phyloP scores from a whole-genome alignment of 2,329 filamentous ascomycete genomes.

The Bipolaris zeicola region DNA sequence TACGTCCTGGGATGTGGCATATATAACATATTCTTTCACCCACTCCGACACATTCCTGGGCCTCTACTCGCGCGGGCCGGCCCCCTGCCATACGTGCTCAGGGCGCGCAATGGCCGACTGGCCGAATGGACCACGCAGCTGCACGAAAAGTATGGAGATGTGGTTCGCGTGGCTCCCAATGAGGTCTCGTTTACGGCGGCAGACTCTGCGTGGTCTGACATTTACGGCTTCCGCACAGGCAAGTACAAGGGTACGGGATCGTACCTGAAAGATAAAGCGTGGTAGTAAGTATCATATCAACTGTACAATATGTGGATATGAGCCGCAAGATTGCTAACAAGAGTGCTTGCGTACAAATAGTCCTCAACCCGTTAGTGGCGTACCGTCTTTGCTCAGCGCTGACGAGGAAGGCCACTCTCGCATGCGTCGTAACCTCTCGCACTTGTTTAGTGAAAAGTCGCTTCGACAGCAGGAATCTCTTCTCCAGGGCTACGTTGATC shows the following conservation, averaged over 20 bases:
- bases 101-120: slow-evolving; percentile 35
- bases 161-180: slow-evolving; percentile 50
- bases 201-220: slow-evolving; percentile 53
- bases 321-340: too few species aligned
- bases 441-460: slow-evolving; percentile 52
- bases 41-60: slow-evolving; percentile 52
- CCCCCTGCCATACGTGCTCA: slow-evolving; percentile 40
- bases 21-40: slow-evolving; percentile 53
- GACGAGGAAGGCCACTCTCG: slow-evolving; percentile 42
- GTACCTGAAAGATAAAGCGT: slow-evolving; percentile 47
- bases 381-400: slow-evolving; percentile 32
- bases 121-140: slow-evolving; percentile 32
- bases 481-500: slow-evolving; percentile 48
- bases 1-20: slow-evolving; percentile 27
- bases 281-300: slow-evolving; percentile 30
- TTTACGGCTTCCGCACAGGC: slow-evolving; percentile 50
- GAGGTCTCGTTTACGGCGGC: slow-evolving; percentile 53
- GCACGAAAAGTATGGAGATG: slow-evolving; percentile 51
- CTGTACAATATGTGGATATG: too few species aligned
- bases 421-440: slow-evolving; percentile 46
- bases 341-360: not conserved
- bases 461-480: slow-evolving; percentile 50
- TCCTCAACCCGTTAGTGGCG: slow-evolving; percentile 36
- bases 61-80: slow-evolving; percentile 44
- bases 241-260: slow-evolving; percentile 43